Evolutionary conservation across 306 rosid genomes (phyloP).

Genomic region (Comarum palustre): DNA sequence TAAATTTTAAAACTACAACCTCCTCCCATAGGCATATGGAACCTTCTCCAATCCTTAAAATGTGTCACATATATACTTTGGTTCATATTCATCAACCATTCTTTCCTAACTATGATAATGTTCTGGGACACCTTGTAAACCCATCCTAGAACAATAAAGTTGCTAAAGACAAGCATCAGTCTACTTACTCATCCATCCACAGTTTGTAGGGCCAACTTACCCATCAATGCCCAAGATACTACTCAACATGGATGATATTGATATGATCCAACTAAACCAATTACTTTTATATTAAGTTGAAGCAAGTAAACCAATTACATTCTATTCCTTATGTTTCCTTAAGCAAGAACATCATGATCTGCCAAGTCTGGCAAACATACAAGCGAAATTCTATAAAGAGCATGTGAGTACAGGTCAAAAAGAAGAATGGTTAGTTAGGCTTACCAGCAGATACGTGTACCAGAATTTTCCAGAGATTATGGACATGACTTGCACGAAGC

Average conservation of each 20-base stretch:
- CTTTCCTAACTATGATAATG: not conserved
- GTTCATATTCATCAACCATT: not conserved
- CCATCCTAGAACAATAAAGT: slow-evolving; percentile 2
- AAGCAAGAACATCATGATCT: not conserved
- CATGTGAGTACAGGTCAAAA: slow-evolving; percentile 1
- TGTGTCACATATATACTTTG: not conserved
- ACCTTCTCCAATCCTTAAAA: not conserved
- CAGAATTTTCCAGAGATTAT: slow-evolving; percentile 87
- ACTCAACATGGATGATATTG: not conserved
- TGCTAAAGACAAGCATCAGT: not conserved
- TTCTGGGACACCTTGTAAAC: not conserved
- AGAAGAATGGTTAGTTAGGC: slow-evolving; percentile 25
- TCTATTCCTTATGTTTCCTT: not conserved
- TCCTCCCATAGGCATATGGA: not conserved
- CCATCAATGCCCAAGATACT: not conserved
- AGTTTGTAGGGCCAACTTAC: not conserved
- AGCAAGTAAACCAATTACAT: not conserved
- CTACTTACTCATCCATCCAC: not conserved
- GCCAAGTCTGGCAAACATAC: slow-evolving; percentile 8
- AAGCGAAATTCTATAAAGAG: not conserved
- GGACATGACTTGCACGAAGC: slow-evolving; percentile 91
- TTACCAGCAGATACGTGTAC: slow-evolving; percentile 83
- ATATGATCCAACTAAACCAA: slow-evolving; percentile 1
- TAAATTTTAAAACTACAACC: not conserved
- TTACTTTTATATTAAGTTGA: not conserved